Base-by-base conservation (phyloP, 164 flowering plant genomes). In the Tetracentron sinense region DNA sequence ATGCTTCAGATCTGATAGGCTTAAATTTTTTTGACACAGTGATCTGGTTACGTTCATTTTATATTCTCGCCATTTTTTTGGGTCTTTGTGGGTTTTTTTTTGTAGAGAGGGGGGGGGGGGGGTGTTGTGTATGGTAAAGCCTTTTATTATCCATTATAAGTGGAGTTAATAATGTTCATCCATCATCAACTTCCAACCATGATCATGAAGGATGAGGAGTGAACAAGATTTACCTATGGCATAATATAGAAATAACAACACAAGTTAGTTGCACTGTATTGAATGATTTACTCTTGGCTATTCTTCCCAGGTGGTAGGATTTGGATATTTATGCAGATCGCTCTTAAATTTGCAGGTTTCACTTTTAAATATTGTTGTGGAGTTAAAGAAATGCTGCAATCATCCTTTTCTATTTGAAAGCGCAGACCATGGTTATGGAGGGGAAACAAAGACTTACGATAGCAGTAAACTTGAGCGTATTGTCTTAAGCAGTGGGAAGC, bases 391-490 rank as follows among this genome's bases (percentile, higher is more conserved):
- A 76, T 95, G 99, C 81, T 95, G 99, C 85, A 95, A 95, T 73
- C 99, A 95, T 73, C 99, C 99, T 29, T 95, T 95, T 72, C 81
- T 95, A 25, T 95, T 95, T 78, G 97, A 92, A 81, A 95, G 99
- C 83, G 99, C 99, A 16, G 99, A 95, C 74, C 97, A 95, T 90
- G 99, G 99, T 57, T 95, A 95, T 82, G 99, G 99, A 63, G 99
- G 99, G 61, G 87, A 90, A 54, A 62, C 70, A 17, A 69, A 69
- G 50, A 63, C 65, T 58, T 72, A 71, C 59, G 95, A 86, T 47
- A 87, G 83, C 74, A 84, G 90, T 74, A 95, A 90, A 72, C 79
- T 95, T 67, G 97, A 95, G 71, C 86, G 97, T 30, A 82, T 84
- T 28, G 79, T 90, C 35, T 75, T 84, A 57, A 92, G 99, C 75